Base-by-base conservation (phyloP, 345 rosid species). In the Anastatica hierochuntica region DNA sequence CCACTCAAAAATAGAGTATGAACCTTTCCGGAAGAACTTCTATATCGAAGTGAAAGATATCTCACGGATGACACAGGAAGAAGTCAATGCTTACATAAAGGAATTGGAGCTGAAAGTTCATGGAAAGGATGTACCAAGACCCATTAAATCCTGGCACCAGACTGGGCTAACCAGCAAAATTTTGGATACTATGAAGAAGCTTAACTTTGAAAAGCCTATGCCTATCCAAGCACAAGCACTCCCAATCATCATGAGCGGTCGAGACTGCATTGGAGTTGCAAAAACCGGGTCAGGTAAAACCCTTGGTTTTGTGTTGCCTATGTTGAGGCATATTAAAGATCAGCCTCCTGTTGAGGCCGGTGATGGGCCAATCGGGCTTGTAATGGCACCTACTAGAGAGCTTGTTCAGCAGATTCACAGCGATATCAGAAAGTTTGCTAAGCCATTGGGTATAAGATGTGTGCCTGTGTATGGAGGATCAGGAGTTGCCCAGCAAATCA, bases 301-400 rank as follows among this genome's bases (percentile, higher is more conserved):
- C 58, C 82, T 92, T 43, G 98, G 95, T 27, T 92, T 92, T 77
- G 95, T 88, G 53, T 76, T 92, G 67, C 98, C 98, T 41, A 84
- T 88, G 98, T 70, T 88, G 77, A 83, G 98, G 76, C 98, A 92
- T 72, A 92, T 92, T 37, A 92, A 88, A 78, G 95, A 92, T 72
- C 98, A 92, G 75, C 94, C 88, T 12, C 96, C 92, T 10, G 96
- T 92, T 46, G 81, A 72, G 53, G 83, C 96, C 61, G 98, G 94
- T 43, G 98, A 92, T 51, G 98, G 98, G 39, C 98, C 96, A 3
- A 70, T 88, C 53, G 96, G 90, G 54, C 90, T 92, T 53, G 78
- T 92, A 58, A 92, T 92, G 98, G 98, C 98, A 57, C 98, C 98
- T 45, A 88, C 98, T 0, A 92, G 98, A 68, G 96, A 92, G 83